Conservation (phyloP, 345 rosid species). For the Adansonia digitata region DNA sequence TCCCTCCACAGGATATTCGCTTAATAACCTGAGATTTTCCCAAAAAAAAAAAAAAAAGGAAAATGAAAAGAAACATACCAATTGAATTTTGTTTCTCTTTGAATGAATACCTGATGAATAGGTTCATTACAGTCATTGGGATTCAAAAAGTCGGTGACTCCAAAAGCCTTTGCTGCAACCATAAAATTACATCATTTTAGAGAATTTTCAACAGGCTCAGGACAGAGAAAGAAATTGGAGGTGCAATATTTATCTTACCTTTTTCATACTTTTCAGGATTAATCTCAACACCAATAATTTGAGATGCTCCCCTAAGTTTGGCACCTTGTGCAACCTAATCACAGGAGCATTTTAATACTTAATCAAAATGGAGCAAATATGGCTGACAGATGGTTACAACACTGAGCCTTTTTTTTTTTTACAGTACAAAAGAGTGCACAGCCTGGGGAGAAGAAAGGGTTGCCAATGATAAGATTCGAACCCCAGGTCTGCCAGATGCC, state of each 20-base stretch:
- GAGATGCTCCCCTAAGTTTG: constrained; percentile 73
- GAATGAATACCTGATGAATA: constrained; percentile 61
- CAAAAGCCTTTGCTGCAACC: constrained; percentile 73
- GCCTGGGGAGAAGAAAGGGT: no score
- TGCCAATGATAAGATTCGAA: no score
- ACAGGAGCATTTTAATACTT: background rate
- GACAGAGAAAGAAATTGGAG: constrained; percentile 5
- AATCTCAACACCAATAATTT: constrained; percentile 80
- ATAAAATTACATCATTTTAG: constrained; percentile 7
- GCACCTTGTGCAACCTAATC: constrained; percentile 93
- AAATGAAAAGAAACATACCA: background rate
- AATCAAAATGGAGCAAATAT: background rate
- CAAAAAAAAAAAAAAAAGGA: background rate
- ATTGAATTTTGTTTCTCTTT: background rate
- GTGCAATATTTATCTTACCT: constrained; percentile 37
- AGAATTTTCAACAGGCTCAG: background rate
- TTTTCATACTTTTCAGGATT: constrained; percentile 62
- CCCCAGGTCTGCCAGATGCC: no score
- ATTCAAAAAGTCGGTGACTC: constrained; percentile 69
- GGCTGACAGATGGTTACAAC: background rate
- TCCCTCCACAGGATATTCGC: constrained; percentile 75
- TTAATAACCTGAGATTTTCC: constrained; percentile 57
- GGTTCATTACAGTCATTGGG: constrained; percentile 65
- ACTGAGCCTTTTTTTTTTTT: no score
- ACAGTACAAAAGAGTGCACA: no score